Evolutionary conservation across 371 early-diverging fungal species (phyloP).

Genomic region (Saksenaea oblongispora): DNA sequence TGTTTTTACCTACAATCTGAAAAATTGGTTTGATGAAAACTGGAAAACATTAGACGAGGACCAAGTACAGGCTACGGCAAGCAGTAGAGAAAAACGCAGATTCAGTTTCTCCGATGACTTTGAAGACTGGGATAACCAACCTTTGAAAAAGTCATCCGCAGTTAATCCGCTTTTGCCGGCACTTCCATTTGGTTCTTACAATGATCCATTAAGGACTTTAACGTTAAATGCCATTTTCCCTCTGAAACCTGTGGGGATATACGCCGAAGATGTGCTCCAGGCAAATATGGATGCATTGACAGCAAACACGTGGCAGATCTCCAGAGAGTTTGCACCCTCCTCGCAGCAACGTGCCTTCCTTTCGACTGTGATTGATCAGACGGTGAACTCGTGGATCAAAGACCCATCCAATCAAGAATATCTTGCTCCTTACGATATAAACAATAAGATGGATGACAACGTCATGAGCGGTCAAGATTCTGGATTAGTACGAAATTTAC

Average conservation of each 20-base stretch:
- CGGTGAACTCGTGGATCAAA: constrained; percentile 62
- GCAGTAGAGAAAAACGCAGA: constrained; percentile 7
- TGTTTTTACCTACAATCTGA: constrained; percentile 55
- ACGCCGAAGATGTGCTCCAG: constrained; percentile 45
- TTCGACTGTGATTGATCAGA: constrained; percentile 58
- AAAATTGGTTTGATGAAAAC: constrained; percentile 59
- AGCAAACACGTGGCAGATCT: constrained; percentile 63
- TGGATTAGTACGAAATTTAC: constrained; percentile 24
- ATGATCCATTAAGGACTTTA: constrained; percentile 70
- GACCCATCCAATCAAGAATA: constrained; percentile 50
- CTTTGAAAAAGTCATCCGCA: neutral
- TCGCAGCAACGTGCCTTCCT: constrained; percentile 60
- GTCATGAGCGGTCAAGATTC: constrained; percentile 6
- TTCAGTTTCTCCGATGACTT: constrained; percentile 29
- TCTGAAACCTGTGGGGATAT: constrained; percentile 48
- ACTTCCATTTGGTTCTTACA: constrained; percentile 70
- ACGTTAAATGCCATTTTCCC: constrained; percentile 68
- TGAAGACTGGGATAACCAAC: constrained; percentile 21
- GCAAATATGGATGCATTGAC: constrained; percentile 65
- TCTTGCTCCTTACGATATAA: constrained; percentile 39
- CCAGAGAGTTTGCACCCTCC: constrained; percentile 55
- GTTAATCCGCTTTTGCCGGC: constrained; percentile 16
- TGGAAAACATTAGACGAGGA: constrained; percentile 51
- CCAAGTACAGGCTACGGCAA: neutral
- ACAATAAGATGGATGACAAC: constrained; percentile 16